phyloP scores from a whole-genome alignment of 257 asterid species.

The Hygrophila difformis region DNA sequence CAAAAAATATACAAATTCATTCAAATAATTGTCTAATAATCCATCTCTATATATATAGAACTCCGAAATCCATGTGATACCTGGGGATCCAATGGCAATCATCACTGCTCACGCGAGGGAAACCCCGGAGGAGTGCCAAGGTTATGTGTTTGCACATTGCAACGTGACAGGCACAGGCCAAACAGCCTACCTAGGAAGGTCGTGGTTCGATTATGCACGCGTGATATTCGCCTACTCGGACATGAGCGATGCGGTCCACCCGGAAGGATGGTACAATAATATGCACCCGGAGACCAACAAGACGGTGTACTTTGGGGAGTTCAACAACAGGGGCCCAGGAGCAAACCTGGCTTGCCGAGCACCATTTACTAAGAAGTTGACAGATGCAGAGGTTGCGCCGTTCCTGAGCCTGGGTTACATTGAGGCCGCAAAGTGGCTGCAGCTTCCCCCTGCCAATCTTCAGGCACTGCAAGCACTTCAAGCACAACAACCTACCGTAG shows the following conservation, averaged over 20 bases:
- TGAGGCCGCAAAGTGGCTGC: slow-evolving; percentile 60
- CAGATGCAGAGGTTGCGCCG: slow-evolving; percentile 23
- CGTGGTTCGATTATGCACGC: slow-evolving; percentile 38
- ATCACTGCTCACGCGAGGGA: slow-evolving; percentile 50
- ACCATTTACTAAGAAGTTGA: slow-evolving; percentile 32
- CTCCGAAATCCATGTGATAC: slow-evolving; percentile 43
- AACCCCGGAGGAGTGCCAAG: slow-evolving; percentile 12
- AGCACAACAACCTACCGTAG: too few species aligned
- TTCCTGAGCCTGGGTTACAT: slow-evolving; percentile 40
- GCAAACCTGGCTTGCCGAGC: slow-evolving; percentile 22
- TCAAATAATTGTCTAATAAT: slow-evolving; percentile 32
- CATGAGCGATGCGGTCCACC: slow-evolving; percentile 32
- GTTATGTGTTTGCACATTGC: slow-evolving; percentile 44
- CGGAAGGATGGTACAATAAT: slow-evolving; percentile 50
- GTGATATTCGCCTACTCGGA: slow-evolving; percentile 40
- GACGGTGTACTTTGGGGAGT: slow-evolving; percentile 60
- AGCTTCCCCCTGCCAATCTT: slow-evolving; percentile 50
- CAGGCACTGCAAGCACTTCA: too few species aligned
- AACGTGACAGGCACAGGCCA: slow-evolving; percentile 36
- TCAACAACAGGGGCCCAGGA: slow-evolving; percentile 40
- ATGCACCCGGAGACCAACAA: slow-evolving; percentile 5
- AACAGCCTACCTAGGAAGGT: slow-evolving; percentile 31
- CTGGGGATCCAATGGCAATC: slow-evolving; percentile 41
- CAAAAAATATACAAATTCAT: too few species aligned
- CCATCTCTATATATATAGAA: slow-evolving; percentile 21